Percentiles rank a stretch among this genome's conserved stretches.
phyloP scores from a whole-genome alignment of 208 protist species.

The Angomonas deanei region DNA sequence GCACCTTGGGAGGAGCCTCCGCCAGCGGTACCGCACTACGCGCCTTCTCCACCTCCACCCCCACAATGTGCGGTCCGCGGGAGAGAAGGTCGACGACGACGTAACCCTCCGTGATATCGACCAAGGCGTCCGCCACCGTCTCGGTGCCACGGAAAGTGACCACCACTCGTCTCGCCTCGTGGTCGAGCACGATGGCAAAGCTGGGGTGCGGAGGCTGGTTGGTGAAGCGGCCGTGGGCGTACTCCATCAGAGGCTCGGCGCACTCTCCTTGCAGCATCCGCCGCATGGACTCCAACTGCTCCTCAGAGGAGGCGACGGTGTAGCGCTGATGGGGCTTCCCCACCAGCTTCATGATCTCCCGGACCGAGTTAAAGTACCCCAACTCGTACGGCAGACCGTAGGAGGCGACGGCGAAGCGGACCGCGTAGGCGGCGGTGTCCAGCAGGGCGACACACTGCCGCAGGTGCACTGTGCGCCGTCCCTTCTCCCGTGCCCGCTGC shows the following conservation, averaged over 20 bases:
- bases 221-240: conserved; percentile 54
- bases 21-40: background rate
- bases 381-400: conserved; percentile 80
- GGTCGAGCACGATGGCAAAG: conserved; percentile 62
- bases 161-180: conserved; percentile 45
- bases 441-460: conserved; percentile 15
- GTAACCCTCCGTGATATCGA: conserved; percentile 56
- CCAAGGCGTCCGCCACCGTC: conserved; percentile 50
- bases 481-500: background rate
- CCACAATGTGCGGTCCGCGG: background rate
- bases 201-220: conserved; percentile 37
- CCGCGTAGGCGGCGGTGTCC: conserved; percentile 36
- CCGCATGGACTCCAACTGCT: conserved; percentile 67
- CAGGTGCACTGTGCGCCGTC: background rate
- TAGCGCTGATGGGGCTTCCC: conserved; percentile 62
- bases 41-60: background rate
- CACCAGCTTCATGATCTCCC: conserved; percentile 34
- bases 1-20: background rate
- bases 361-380: conserved; percentile 57
- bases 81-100: conserved; percentile 30
- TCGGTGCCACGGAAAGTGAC: conserved; percentile 66
- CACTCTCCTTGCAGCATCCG: conserved; percentile 65
- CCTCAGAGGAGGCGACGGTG: conserved; percentile 45
- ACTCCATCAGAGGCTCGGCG: conserved; percentile 36
- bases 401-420: conserved; percentile 57